Percentiles rank a stretch among this genome's conserved stretches.
phyloP scores from a whole-genome alignment of 495 filamentous ascomycete species.

The Sabuloglossum arenarium region DNA sequence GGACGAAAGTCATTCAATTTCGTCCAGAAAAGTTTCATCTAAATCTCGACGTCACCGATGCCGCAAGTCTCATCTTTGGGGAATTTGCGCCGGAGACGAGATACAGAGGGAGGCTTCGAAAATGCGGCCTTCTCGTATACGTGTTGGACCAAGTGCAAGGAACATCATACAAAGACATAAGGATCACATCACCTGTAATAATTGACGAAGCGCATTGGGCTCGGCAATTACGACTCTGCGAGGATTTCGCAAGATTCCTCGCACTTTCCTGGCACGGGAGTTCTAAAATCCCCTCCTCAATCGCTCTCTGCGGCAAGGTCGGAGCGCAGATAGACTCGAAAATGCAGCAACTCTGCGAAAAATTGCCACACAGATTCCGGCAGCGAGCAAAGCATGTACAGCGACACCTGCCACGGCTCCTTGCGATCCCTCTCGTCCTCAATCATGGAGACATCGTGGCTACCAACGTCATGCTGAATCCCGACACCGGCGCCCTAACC shows the following conservation, averaged over 20 bases:
- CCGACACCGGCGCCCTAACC: not conserved
- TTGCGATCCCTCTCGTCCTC: not conserved
- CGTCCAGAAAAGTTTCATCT: not conserved
- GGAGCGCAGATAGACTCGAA: not conserved
- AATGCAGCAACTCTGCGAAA: not conserved
- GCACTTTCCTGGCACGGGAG: not conserved
- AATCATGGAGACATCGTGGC: not conserved
- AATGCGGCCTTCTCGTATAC: not conserved
- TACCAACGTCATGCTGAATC: conserved; percentile 2
- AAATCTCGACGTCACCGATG: not conserved
- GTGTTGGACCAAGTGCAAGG: not conserved
- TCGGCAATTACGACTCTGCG: not conserved
- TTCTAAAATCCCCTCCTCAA: not conserved
- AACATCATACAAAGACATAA: not conserved
- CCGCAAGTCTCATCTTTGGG: not conserved
- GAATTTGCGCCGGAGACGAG: not conserved
- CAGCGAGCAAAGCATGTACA: not conserved
- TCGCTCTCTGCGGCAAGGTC: not conserved
- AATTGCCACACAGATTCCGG: not conserved
- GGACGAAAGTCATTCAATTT: not conserved
- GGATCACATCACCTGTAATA: not conserved
- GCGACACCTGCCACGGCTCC: not conserved
- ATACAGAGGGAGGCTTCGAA: not conserved
- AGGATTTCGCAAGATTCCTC: not conserved
- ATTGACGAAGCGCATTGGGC: not conserved